Base-by-base conservation (phyloP, 805 yeast species). In the Suhomyces faveliae region DNA sequence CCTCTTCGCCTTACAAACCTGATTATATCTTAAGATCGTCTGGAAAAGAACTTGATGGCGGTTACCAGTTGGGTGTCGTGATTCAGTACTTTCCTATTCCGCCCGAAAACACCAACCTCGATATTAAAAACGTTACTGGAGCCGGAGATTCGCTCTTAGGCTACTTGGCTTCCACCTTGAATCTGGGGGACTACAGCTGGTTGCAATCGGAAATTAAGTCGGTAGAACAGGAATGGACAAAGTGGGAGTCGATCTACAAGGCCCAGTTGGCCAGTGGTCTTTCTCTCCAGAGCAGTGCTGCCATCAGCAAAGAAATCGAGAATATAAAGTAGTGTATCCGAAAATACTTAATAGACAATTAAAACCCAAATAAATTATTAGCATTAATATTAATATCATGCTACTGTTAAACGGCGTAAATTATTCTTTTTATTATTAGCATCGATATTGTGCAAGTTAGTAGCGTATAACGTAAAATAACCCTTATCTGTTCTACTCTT, bases 141-240 rank as follows among this genome's bases (percentile, higher is more conserved):
- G 96, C 96, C 0, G 97, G 96, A 9, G 96, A 89, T 63, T 76
- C 94, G 0, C 71, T 89, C 38, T 76, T 82, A 23, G 96, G 96
- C 0, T 80, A 76, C 22, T 52, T 89, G 19, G 61, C 80, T 10
- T 68, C 83, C 2, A 50, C 59, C 13, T 40, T 67, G 17, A 11
- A 38, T 5, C 27, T 30, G 24, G 72, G 72, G 48, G 51, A 77
- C 43, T 37, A 49, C 7, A 54, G 61, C 35, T 69, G 72, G 72
- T 50, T 67, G 23, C 46, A 44, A 3, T 35, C 58, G 5, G 61
- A 60, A 20, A 44, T 70, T 1, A 51, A 50, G 13, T 42, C 56
- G 9, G 58, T 63, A 24, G 74, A 70, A 44, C 67, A 65, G 38
- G 72, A 67, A 48, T 67, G 73, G 73, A 51, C 46, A 12, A 64